Evolutionary conservation across 1,284 basidiomycete genomes (phyloP).

Genomic region (Phylloboletellus chloephorus): DNA sequence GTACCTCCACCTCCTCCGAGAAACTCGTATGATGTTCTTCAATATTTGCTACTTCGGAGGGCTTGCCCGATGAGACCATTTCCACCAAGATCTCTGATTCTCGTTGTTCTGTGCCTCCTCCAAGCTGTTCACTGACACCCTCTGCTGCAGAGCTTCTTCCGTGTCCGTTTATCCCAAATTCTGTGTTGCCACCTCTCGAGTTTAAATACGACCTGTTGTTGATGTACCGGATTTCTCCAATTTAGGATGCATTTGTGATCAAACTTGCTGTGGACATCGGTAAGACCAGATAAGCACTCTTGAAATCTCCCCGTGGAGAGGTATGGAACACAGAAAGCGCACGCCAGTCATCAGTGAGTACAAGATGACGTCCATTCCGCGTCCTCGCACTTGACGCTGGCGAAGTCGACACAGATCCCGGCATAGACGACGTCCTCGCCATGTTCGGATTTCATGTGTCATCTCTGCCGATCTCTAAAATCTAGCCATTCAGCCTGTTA

Average conservation of each 20-base stretch:
- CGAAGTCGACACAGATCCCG: conserved; percentile 78
- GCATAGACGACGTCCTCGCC: conserved; percentile 88
- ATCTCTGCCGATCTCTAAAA: conserved; percentile 13
- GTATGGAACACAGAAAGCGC: conserved; percentile 11
- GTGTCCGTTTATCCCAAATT: too few species aligned
- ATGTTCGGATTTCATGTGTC: conserved; percentile 34
- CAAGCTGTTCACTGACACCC: conserved; percentile 10
- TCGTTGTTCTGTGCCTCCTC: not conserved
- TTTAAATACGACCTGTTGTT: too few species aligned
- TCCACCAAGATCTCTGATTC: conserved; percentile 83
- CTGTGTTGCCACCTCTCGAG: too few species aligned
- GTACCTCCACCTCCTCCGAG: conserved; percentile 9
- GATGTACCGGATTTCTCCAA: too few species aligned
- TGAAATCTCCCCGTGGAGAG: too few species aligned
- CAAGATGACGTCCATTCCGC: not conserved
- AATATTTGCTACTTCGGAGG: conserved; percentile 87
- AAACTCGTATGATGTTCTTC: conserved; percentile 42
- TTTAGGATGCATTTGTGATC: too few species aligned
- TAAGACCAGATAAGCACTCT: conserved; percentile 12
- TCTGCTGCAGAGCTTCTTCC: too few species aligned
- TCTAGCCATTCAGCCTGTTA: conserved; percentile 42
- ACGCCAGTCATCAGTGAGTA: conserved; percentile 57
- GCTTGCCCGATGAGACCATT: conserved; percentile 64
- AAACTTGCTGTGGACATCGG: not conserved
- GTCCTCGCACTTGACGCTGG: conserved; percentile 9